Base-by-base conservation (phyloP, 768 basidiomycete genomes). In the Strobilomyces dryophilus region DNA sequence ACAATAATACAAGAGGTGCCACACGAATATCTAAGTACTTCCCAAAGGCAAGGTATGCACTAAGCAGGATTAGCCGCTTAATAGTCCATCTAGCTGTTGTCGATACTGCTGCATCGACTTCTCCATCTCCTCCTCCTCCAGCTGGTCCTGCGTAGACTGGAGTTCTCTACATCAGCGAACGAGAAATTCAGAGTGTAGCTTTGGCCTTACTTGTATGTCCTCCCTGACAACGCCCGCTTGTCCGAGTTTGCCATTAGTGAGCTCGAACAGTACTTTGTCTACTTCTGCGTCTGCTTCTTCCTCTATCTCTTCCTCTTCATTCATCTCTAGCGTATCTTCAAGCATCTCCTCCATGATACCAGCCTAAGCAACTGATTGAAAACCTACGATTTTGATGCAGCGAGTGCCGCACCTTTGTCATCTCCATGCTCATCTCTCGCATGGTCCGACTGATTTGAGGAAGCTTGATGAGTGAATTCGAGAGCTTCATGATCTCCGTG, bases 261-360 rank as follows among this genome's bases (percentile, higher is more conserved):
- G 77, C 52, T 98, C 94, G 61, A 87, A 98, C 36, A 99, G 68
- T 14, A 99, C 90, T 67, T 95, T 97, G 66, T 99, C 97, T 10
- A 99, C 92, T 67, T 99, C 97, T 11, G 84, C 92, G 62, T 98
- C 94, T 5, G 97, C 97, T 71, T 99, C 97, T 60, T 95, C 94
- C 63, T 93, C 91, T 29, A 98, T 70, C 61, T 95, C 95, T 57
- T 95, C 94, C 41, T 97, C 95, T 45, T 95, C 93, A 5, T 95
- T 92, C 70, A 93, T 76, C 44, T 93, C 87, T 24, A 99, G 74
- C 41, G 85, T 91, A 61, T 97, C 95, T 55, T 94, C 93, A 49
- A 99, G 73, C 97, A 98, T 98, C 69, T 99, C 97, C 61, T 93
- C 91, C 83, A 98, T 85, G 56, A 99, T 91, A 2, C 97, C 97